Evolutionary conservation across 805 yeast genomes (phyloP).

Genomic region (Cyberlindnera japonica): DNA sequence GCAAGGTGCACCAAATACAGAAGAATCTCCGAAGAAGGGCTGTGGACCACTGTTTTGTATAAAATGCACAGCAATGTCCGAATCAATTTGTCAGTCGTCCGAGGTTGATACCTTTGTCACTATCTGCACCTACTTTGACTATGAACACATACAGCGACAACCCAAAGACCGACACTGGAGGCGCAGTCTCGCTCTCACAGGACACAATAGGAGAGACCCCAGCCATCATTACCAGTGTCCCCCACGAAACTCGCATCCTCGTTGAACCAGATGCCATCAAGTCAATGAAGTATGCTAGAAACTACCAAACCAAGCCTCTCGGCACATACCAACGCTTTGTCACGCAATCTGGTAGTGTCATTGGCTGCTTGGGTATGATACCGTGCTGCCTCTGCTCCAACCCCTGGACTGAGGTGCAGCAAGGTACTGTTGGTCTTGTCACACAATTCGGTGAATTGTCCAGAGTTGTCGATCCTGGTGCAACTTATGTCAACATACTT

Average conservation of each 20-base stretch:
- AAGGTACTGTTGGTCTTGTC: slow-evolving; percentile 67
- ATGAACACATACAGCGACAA: too few species aligned
- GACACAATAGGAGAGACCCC: background rate
- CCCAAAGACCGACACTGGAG: too few species aligned
- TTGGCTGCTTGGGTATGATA: slow-evolving; percentile 39
- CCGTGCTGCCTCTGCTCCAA: slow-evolving; percentile 49
- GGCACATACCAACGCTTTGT: slow-evolving; percentile 42
- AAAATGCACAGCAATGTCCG: too few species aligned
- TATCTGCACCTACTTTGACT: too few species aligned
- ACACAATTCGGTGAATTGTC: slow-evolving; percentile 65
- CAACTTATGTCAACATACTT: slow-evolving; percentile 60
- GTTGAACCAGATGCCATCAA: slow-evolving; percentile 5
- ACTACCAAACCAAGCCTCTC: slow-evolving; percentile 37
- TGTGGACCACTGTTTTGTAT: too few species aligned
- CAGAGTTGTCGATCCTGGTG: slow-evolving; percentile 66
- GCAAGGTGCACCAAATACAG: too few species aligned
- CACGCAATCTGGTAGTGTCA: slow-evolving; percentile 38
- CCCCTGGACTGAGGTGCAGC: slow-evolving; percentile 57
- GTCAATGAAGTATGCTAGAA: slow-evolving; percentile 33
- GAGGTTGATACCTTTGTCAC: too few species aligned
- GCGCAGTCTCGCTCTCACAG: too few species aligned
- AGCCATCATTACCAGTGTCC: background rate
- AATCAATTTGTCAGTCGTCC: too few species aligned
- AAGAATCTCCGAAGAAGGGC: too few species aligned
- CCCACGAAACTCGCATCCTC: too few species aligned